These are phyloP conservation scores for Cladorrhinum samala DNA, from an alignment of 495 filamentous ascomycete genomes.

Conservation along the genomic window DNA sequence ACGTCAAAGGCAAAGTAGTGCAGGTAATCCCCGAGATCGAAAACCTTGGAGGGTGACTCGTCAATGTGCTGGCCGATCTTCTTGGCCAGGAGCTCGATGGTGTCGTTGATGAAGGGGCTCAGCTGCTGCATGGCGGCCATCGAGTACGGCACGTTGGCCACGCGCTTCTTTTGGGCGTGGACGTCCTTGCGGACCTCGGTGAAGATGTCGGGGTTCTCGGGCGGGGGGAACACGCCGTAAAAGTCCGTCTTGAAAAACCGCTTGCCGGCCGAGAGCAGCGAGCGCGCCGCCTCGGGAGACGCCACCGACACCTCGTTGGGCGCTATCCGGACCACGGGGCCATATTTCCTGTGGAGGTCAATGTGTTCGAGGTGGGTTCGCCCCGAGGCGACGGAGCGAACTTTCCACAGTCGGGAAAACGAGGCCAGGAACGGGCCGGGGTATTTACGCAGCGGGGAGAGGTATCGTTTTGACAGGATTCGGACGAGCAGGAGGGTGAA, in stretches of 20 bases:
- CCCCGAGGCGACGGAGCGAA: slow-evolving; percentile 31
- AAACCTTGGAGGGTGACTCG: slow-evolving; percentile 8
- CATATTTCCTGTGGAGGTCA: slow-evolving; percentile 46
- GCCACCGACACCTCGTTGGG: slow-evolving; percentile 52
- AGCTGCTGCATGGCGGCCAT: slow-evolving; percentile 50
- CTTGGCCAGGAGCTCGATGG: slow-evolving; percentile 35
- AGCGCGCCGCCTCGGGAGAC: slow-evolving; percentile 43
- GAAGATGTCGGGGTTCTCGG: slow-evolving; percentile 56
- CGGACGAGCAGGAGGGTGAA: slow-evolving; percentile 27
- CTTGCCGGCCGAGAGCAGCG: slow-evolving; percentile 44
- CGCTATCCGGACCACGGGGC: slow-evolving; percentile 49
- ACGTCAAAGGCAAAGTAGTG: slow-evolving; percentile 56
- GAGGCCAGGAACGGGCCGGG: slow-evolving; percentile 47
- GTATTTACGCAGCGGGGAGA: slow-evolving; percentile 40
- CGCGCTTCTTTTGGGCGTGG: slow-evolving; percentile 50
- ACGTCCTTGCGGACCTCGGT: slow-evolving; percentile 49
- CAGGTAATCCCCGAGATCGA: slow-evolving; percentile 47
- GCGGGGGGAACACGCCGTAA: slow-evolving; percentile 49
- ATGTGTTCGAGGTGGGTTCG: slow-evolving; percentile 42
- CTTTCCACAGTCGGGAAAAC: slow-evolving; percentile 42
- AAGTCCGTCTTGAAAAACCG: slow-evolving; percentile 53
- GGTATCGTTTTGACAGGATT: slow-evolving; percentile 35
- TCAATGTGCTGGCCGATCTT: slow-evolving; percentile 34
- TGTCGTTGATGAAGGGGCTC: slow-evolving; percentile 42
- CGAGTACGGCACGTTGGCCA: slow-evolving; percentile 48